phyloP scores from a whole-genome alignment of 2,329 filamentous ascomycete species.

The Fusarium poae region DNA sequence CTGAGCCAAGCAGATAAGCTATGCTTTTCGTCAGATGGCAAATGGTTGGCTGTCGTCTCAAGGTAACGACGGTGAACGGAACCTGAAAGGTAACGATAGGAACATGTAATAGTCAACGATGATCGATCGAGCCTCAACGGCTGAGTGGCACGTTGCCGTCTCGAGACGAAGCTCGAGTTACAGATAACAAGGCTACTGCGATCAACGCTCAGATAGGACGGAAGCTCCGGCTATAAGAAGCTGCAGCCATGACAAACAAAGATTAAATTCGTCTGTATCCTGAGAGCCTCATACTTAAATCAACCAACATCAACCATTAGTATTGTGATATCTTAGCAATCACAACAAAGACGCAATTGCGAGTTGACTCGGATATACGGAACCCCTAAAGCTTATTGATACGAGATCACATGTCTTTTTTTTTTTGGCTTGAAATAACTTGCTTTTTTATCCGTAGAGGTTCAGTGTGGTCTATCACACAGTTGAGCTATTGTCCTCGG shows the following conservation, averaged over 20 bases:
- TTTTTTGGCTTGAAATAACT: not conserved
- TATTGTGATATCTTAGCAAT: constrained; percentile 11
- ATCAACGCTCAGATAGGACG: constrained; percentile 15
- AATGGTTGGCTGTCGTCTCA: not conserved
- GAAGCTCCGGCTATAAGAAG: constrained; percentile 22
- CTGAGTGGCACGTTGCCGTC: constrained; percentile 3
- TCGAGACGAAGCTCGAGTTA: not conserved
- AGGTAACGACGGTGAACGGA: not conserved
- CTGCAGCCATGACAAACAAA: constrained; percentile 2
- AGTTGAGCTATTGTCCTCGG: not conserved
- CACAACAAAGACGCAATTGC: constrained; percentile 4
- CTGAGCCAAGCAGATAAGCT: not conserved
- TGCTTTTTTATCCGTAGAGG: not conserved
- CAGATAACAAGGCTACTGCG: constrained; percentile 4
- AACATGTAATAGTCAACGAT: constrained; percentile 20
- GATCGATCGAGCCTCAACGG: constrained; percentile 5
- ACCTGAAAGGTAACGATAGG: not conserved
- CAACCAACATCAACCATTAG: constrained; percentile 2
- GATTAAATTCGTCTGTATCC: constrained; percentile 11
- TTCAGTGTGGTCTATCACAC: not conserved
- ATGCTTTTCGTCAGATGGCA: not conserved
- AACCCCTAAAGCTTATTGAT: constrained; percentile 2
- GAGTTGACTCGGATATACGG: constrained; percentile 9
- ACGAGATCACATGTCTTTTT: not conserved
- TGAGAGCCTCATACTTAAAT: constrained; percentile 31